phyloP scores from a whole-genome alignment of 139 green algal species.

The Haematococcus lacustris region DNA sequence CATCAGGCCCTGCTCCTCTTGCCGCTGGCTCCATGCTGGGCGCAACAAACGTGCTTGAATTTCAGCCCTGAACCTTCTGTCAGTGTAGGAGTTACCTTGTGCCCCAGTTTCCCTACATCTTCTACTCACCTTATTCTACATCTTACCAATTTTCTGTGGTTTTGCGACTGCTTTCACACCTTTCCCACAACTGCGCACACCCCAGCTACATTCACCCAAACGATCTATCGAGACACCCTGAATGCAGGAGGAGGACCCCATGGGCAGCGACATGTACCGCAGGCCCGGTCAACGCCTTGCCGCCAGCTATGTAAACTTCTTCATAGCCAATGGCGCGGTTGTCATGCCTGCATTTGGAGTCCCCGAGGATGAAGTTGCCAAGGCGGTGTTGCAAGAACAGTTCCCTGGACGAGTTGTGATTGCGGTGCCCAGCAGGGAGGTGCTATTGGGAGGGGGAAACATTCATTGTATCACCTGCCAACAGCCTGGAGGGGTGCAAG shows the following conservation, averaged over 20 bases:
- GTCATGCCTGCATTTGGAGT: conserved; percentile 15
- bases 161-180: too few species aligned
- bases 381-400: conserved; percentile 31
- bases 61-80: too few species aligned
- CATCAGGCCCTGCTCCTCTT: too few species aligned
- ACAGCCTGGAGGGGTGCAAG: too few species aligned
- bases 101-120: too few species aligned
- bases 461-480: conserved; percentile 60
- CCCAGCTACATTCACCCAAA: background rate
- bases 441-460: conserved; percentile 67
- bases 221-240: background rate
- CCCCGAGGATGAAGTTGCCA: conserved; percentile 13
- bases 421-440: conserved; percentile 41
- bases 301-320: conserved; percentile 20
- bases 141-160: too few species aligned
- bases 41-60: too few species aligned
- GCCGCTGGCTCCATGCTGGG: too few species aligned
- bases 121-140: too few species aligned
- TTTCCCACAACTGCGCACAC: too few species aligned
- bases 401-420: conserved; percentile 53
- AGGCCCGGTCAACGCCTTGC: conserved; percentile 8
- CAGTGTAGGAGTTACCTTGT: too few species aligned
- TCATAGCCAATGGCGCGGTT: conserved; percentile 11
- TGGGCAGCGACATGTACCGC: background rate
- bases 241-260: background rate